Evolutionary conservation across 176 grass and related monocot genomes (phyloP), one percentile per base, ranked within the genome.

Genomic region (Alopecurus myosuroides): DNA sequence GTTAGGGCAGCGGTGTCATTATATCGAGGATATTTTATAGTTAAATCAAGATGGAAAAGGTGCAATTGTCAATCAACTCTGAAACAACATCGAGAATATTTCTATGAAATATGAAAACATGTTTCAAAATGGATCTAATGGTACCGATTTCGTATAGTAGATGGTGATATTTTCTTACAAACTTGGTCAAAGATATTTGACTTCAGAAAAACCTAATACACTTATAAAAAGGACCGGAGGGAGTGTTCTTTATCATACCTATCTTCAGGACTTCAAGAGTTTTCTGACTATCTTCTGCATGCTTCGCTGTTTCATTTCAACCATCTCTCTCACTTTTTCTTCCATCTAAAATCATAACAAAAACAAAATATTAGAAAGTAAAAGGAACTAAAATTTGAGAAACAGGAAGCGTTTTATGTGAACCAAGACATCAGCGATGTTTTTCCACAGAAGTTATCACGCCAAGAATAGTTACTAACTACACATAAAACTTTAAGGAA

Each of bases 271-370:
- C 89, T 79, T 98, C 96, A 49, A 98, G 91, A 80, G 96, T 98
- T 94, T 98, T 98, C 87, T 98, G 96, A 46, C 89, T 98, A 81
- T 98, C 96, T 87, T 98, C 96, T 40, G 96, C 85, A 98, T 86
- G 84, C 96, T 98, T 44, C 93, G 93, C 71, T 98, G 96, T 79
- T 98, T 98, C 85, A 98, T 98, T 94, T 98, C 96, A 85, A 98
- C 96, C 89, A 98, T 92, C 81, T 98, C 96, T 73, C 91, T 98
- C 14, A 98, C 96, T 85, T 98, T 98, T 84, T 98, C 95, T 80
- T 98, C 95, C 95, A 98, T 98, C 95, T 98, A 91, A 74, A 76
- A 60, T 75, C 66, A 80, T 70, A 53, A 65, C 72, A 56, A 76
- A 70, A 42, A 42, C 2, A 71, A 81, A 4, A 5, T 34, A 83